Percentiles rank a stretch among this genome's conserved stretches.
phyloP scores from a whole-genome alignment of 2,329 filamentous ascomycete genomes.

The Alternaria sp. region DNA sequence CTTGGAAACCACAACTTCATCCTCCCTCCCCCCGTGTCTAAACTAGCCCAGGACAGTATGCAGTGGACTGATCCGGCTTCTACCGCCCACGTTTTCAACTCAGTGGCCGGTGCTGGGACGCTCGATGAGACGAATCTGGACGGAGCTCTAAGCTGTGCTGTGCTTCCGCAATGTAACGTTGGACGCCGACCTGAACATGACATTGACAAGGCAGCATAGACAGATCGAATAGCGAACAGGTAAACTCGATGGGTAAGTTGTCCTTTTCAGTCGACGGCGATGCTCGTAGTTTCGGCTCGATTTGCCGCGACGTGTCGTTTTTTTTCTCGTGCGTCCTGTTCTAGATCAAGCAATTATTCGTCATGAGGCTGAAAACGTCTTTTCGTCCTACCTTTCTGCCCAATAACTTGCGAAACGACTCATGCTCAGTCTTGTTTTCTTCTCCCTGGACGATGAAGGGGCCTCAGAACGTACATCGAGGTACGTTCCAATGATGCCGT shows the following conservation, averaged over 20 bases:
- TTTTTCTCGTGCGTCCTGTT: conserved; percentile 15
- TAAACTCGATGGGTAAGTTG: not conserved
- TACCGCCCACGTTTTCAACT: conserved; percentile 29
- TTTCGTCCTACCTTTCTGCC: conserved; percentile 9
- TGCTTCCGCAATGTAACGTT: conserved; percentile 39
- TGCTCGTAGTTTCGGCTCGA: not conserved
- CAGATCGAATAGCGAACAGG: conserved; percentile 14
- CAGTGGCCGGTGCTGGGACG: conserved; percentile 37
- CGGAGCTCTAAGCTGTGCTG: conserved; percentile 14
- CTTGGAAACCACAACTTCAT: conserved; percentile 10
- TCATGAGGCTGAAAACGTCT: conserved; percentile 11
- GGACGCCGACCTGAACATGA: conserved; percentile 21
- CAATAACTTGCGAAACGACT: conserved; percentile 21
- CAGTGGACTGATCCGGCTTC: conserved; percentile 16
- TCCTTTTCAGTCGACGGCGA: not conserved
- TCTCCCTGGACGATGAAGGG: conserved; percentile 27
- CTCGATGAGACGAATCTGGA: conserved; percentile 22
- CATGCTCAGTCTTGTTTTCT: conserved; percentile 25
- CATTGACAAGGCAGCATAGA: conserved; percentile 14
- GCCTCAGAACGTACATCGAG: conserved; percentile 29
- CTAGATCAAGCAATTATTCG: conserved; percentile 9
- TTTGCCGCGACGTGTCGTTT: conserved; percentile 21
- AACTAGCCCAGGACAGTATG: conserved; percentile 13
- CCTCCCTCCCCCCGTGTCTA: not conserved
- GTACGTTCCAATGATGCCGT: conserved; percentile 48